Conservation (phyloP, 768 basidiomycete genomes). For the Neoboletus magnificus region DNA sequence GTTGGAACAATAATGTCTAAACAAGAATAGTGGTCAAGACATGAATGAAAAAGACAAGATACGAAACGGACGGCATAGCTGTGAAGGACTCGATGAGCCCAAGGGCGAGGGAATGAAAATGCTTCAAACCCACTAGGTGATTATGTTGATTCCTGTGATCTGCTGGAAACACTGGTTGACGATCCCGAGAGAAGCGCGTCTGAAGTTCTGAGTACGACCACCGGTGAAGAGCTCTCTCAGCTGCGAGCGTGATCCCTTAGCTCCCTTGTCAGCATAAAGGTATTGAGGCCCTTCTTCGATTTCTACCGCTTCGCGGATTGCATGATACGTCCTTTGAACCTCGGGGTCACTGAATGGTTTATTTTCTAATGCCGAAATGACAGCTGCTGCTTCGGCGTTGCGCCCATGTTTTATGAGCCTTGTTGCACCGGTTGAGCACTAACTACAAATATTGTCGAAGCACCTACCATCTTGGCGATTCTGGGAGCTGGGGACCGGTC, state of each 20-base stretch:
- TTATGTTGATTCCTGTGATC: conserved; percentile 64
- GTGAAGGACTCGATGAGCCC: conserved; percentile 5
- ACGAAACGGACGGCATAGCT: conserved; percentile 32
- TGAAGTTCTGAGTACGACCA: conserved; percentile 59
- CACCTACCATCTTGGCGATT: conserved; percentile 55
- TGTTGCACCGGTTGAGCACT: not conserved
- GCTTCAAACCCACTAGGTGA: conserved; percentile 51
- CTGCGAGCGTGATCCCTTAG: conserved; percentile 18
- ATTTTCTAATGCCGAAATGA: conserved; percentile 60
- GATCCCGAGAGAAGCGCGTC: conserved; percentile 53
- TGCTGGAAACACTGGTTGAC: conserved; percentile 66
- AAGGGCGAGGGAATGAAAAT: conserved; percentile 8
- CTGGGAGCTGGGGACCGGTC: conserved; percentile 42
- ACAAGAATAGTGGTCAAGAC: not conserved
- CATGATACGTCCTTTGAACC: conserved; percentile 51
- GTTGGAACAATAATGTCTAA: conserved; percentile 52
- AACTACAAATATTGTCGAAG: not conserved
- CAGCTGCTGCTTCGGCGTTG: conserved; percentile 53
- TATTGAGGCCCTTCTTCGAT: conserved; percentile 33
- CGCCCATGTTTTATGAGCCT: conserved; percentile 58
- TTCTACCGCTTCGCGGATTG: conserved; percentile 51
- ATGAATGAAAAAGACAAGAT: not conserved
- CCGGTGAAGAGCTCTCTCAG: conserved; percentile 53
- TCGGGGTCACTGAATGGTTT: conserved; percentile 43
- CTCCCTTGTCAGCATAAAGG: not conserved